A percentile compares a stretch with the other conserved stretches of the same genome.
Conservation (phyloP, 257 asterid species). For the Solanum etuberosum region DNA sequence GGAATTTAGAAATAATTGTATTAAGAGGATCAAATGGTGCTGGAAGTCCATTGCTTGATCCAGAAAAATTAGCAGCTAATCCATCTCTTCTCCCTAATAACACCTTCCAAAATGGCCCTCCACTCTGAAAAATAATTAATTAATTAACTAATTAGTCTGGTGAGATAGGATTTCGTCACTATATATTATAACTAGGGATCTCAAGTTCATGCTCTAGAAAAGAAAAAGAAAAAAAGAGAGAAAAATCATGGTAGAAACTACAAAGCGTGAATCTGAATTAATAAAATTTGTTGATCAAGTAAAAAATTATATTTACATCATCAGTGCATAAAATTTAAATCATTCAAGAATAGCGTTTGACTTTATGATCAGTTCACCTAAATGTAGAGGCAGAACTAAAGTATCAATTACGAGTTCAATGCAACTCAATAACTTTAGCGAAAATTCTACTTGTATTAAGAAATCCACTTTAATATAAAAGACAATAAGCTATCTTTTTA, state of each 20-base stretch:
- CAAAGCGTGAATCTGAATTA: background rate
- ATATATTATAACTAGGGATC: background rate
- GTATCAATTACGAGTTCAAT: too few relatives aligned
- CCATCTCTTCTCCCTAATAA: conserved; percentile 82
- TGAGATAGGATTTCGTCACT: too few relatives aligned
- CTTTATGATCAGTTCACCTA: background rate
- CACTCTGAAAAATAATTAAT: conserved; percentile 34
- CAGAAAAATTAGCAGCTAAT: conserved; percentile 47
- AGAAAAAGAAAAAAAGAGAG: background rate
- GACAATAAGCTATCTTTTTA: too few relatives aligned
- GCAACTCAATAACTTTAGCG: background rate
- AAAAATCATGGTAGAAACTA: background rate
- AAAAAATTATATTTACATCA: background rate
- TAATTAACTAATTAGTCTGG: too few relatives aligned
- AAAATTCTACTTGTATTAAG: background rate
- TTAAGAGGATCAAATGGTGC: conserved; percentile 51
- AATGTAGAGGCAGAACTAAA: background rate
- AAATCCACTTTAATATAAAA: background rate
- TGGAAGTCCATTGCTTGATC: conserved; percentile 48
- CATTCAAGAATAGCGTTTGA: fast-evolving
- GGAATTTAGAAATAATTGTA: conserved; percentile 35
- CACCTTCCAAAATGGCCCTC: conserved; percentile 75
- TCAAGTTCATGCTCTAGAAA: background rate
- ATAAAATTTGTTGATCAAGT: background rate
- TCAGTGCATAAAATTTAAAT: background rate